Base-by-base conservation (phyloP, 139 green algal genomes). In the Asterochloris sp. region DNA sequence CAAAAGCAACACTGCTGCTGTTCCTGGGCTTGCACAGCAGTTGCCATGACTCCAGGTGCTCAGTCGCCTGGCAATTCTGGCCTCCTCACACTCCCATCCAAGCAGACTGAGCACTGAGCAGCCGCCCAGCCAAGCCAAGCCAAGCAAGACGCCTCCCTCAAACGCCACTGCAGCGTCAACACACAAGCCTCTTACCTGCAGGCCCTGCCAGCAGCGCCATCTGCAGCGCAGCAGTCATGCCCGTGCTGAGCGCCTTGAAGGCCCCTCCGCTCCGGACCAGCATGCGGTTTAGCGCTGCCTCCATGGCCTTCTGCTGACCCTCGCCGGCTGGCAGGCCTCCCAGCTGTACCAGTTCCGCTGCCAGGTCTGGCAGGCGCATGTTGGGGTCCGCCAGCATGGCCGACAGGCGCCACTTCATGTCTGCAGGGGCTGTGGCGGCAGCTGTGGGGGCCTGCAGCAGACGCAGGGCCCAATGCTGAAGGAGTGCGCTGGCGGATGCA, bases 341-440 rank as follows among this genome's bases (percentile, higher is more conserved):
- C 68, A 90, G 62, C 0, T 38, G 54, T 12, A 61, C 79, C 21
- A 93, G 78, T 83, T 96, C 91, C 1, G 87, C 79, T 13, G 88
- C 88, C 61, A 96, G 67, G 69, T 91, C 86, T 0, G 82, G 62
- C 83, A 96, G 86, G 61, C 84, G 78, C 85, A 96, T 89, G 74
- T 79, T 29, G 0, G 93, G 89, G 79, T 94, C 90, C 0, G 83
- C 83, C 74, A 94, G 83, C 86, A 96, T 74, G 27, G 90, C 89
- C 28, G 85, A 67, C 79, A 96, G 83, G 28, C 92, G 86, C 19
- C 81, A 84, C 71, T 87, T 85, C 6, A 87, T 80, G n/a, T 85
- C 27, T 10, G 74, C 73, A 63, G 81, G 38, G n/a, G 62, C 14
- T 21, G 69, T 60, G n/a, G 54, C 62, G 47, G 9, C 27, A 60